Base-by-base conservation (phyloP, 371 early-diverging fungal genomes). In the Mucor saturninus region DNA sequence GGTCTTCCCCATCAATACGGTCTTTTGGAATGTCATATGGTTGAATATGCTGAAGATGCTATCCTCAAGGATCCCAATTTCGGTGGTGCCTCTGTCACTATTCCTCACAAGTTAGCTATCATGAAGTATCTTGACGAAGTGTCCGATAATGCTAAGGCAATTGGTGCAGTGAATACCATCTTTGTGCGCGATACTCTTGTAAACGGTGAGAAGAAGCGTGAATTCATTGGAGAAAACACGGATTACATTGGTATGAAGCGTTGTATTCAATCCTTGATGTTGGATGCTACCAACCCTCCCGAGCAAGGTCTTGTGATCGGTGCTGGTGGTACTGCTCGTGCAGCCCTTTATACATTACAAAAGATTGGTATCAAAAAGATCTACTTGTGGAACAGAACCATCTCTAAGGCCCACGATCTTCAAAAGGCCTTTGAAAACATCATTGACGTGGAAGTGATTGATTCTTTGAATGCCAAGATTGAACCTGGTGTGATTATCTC, bases 291-390 rank as follows among this genome's bases (percentile, higher is more conserved):
- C 57, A 69, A 65, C 35, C 66, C 73, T 9, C 77, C 78, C 8
- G 69, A 69, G 10, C 60, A 80, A 52, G 81, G 95, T 9, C 84
- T 95, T 32, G 93, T 98, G 3, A 83, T 98, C 59, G 98, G 98
- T n/a, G 97, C 95, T 7, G 98, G 98, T 49, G 98, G 98, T 11
- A 98, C 98, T 4, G 86, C 96, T 3, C 84, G 97, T 35, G 98
- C 98, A 0, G 98, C 94, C 6, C 75, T 94, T 29, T 95, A 91
- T 68, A 95, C 98, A 0, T 77, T 96, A 40, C 75, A 93, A 67
- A 76, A 86, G 54, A 79, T 96, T 57, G 91, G 92, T 5, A 78
- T 91, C 13, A 61, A 69, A 38, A 81, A 83, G 37, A 86, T 95
- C 37, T 79, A 84, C 37, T 61, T 98, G 30, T 98, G 90, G 86